Percentiles rank a stretch among this genome's conserved stretches.
Conservation (phyloP, 345 rosid species). For the Camelina sativa region DNA sequence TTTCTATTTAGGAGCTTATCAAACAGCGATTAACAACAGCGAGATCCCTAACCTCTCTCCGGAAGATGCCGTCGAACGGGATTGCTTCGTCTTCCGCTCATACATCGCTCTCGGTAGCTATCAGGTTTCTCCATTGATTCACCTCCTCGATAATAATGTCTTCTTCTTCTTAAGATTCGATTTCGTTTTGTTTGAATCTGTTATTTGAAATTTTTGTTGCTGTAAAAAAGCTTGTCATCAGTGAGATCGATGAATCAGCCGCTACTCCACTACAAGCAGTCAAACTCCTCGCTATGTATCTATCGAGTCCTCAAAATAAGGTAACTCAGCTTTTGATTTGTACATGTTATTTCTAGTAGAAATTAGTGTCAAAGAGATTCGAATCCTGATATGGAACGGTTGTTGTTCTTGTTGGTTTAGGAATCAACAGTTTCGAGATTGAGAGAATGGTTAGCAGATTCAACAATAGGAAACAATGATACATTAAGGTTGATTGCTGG, state of each 20-base stretch:
- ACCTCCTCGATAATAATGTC: too few relatives aligned
- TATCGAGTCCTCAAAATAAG: slow-evolving; percentile 64
- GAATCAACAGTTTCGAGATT: slow-evolving; percentile 72
- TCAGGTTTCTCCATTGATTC: slow-evolving; percentile 47
- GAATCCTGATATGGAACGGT: neutral
- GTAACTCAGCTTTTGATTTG: slow-evolving; percentile 35
- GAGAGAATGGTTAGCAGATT: slow-evolving; percentile 80
- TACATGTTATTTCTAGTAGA: too few relatives aligned
- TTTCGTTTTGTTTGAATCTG: neutral
- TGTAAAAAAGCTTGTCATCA: slow-evolving; percentile 70
- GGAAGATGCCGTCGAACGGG: slow-evolving; percentile 80
- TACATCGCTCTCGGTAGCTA: slow-evolving; percentile 93
- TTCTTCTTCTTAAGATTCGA: neutral
- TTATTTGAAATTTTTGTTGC: neutral
- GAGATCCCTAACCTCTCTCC: slow-evolving; percentile 70
- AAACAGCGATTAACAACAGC: slow-evolving; percentile 88
- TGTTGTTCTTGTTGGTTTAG: slow-evolving; percentile 40
- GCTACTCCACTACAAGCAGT: slow-evolving; percentile 87
- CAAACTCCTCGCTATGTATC: slow-evolving; percentile 75
- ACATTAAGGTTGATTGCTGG: slow-evolving; percentile 78
- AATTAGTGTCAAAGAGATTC: neutral
- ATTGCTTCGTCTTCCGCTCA: slow-evolving; percentile 76
- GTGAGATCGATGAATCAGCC: slow-evolving; percentile 76
- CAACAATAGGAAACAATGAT: slow-evolving; percentile 68
- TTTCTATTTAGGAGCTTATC: slow-evolving; percentile 84